Evolutionary conservation across 2,329 filamentous ascomycete species (phyloP), one percentile per base, ranked within the genome.

Genomic region (Sphaerulina musiva): DNA sequence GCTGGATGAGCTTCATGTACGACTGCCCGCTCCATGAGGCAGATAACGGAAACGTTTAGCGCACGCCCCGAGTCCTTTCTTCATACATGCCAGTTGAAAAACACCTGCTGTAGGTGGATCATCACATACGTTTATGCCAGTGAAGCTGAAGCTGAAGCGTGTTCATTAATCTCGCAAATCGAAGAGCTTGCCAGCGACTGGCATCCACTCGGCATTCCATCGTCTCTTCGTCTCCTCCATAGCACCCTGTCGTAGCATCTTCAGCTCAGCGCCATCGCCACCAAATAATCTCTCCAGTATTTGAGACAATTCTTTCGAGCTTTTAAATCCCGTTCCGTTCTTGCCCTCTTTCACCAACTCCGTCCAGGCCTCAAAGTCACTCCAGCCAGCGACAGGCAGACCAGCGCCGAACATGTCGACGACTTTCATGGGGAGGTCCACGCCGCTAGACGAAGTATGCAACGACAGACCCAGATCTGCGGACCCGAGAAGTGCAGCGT

Each of bases 391-490:
- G 0, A 98, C 93, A 0, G 93, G 93, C 29, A 98, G 75, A 0
- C 92, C 93, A 0, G 91, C 87, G 2, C 93, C 93, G 69, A 98
- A 97, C 91, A 98, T 96, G 69, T 98, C 93, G 11, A 98, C 91
- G 1, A 98, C 90, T 73, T 98, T 98, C 93, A 98, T 98, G 0
- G 93, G 93, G 17, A 98, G 76, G 71, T 98, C 93, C 0, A 98
- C 90, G 1, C 93, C 93, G 2, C 89, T 95, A 61, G 87, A 95
- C 11, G 90, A 96, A 60, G 83, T 95, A 73, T 98, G 93, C 26
- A 98, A 76, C 53, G 89, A 95, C 23, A 98, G 82, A 8, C 93
- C 93, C 0, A 98, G 76, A 64, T 96, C 92, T 2, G 93, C 90
- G 43, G 85, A 85, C 9, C 86, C 87, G 31, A 98, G 82, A 3